A percentile compares a stretch with the other conserved stretches of the same genome.
phyloP scores from a whole-genome alignment of 1,284 basidiomycete species.

The Pascua guehoae region DNA sequence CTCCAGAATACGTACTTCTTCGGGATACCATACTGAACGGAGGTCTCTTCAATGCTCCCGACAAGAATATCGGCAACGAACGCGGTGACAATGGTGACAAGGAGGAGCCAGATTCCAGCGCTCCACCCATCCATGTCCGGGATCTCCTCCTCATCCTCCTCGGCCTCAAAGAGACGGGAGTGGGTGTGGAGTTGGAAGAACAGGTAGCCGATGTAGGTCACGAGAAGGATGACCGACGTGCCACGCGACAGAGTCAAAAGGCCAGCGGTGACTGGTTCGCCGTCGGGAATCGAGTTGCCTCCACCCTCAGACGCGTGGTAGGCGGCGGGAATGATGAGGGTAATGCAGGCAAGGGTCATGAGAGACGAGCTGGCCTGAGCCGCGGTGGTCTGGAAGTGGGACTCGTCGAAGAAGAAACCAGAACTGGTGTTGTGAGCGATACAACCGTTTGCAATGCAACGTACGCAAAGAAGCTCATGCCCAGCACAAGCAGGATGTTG shows the following conservation, averaged over 20 bases:
- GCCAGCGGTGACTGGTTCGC: slow-evolving; percentile 52
- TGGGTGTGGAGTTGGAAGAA: slow-evolving; percentile 58
- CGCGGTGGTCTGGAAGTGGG: slow-evolving; percentile 72
- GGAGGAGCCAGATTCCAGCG: slow-evolving; percentile 57
- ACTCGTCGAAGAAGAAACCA: slow-evolving; percentile 64
- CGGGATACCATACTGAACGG: slow-evolving; percentile 71
- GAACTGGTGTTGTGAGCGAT: slow-evolving; percentile 25
- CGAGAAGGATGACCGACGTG: slow-evolving; percentile 73
- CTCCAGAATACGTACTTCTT: slow-evolving; percentile 53
- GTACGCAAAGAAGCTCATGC: slow-evolving; percentile 78
- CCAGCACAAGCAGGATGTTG: slow-evolving; percentile 82
- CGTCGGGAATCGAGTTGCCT: slow-evolving; percentile 19
- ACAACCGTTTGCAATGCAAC: slow-evolving; percentile 40
- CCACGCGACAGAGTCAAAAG: slow-evolving; percentile 76
- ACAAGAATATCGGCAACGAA: slow-evolving; percentile 74
- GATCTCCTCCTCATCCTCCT: slow-evolving; percentile 54
- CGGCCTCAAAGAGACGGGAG: slow-evolving; percentile 53
- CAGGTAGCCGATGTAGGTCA: slow-evolving; percentile 77
- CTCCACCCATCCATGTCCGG: slow-evolving; percentile 66
- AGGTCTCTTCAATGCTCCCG: slow-evolving; percentile 84
- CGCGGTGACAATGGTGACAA: slow-evolving; percentile 72
- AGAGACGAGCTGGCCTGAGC: slow-evolving; percentile 75
- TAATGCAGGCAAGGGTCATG: slow-evolving; percentile 84
- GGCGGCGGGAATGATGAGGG: slow-evolving; percentile 86
- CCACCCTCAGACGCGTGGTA: slow-evolving; percentile 38